Evolutionary conservation across 1,139 yeast genomes (phyloP).

Genomic region (Sugiyamaella paludigena): DNA sequence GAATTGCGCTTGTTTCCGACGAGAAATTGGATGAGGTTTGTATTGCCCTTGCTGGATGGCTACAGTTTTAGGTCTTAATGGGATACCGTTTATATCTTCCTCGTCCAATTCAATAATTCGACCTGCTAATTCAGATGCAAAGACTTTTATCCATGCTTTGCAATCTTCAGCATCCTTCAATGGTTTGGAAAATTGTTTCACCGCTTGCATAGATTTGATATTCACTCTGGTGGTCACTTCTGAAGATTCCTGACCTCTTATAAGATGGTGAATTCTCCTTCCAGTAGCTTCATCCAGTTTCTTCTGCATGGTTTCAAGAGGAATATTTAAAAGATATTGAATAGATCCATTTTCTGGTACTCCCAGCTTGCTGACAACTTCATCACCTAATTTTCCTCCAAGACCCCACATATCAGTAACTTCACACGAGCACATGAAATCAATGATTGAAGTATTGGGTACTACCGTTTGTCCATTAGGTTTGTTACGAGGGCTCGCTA

Average conservation of each 20-base stretch:
- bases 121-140: slow-evolving; percentile 72
- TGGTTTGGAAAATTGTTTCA: slow-evolving; percentile 68
- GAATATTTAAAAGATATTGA: slow-evolving; percentile 26
- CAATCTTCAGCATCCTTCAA: slow-evolving; percentile 58
- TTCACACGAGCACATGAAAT: slow-evolving; percentile 60
- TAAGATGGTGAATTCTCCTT: slow-evolving; percentile 53
- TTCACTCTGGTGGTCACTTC: slow-evolving; percentile 59
- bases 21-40: slow-evolving; percentile 18
- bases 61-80: slow-evolving; percentile 39
- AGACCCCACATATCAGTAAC: slow-evolving; percentile 79
- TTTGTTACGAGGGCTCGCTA: slow-evolving; percentile 83
- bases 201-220: slow-evolving; percentile 84
- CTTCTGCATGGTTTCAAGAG: slow-evolving; percentile 36
- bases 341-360: slow-evolving; percentile 35
- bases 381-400: slow-evolving; percentile 86
- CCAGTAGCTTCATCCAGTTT: slow-evolving; percentile 42
- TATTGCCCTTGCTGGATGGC: slow-evolving; percentile 29
- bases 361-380: slow-evolving; percentile 44
- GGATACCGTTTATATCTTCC: slow-evolving; percentile 25
- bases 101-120: slow-evolving; percentile 76
- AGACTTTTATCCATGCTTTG: slow-evolving; percentile 76
- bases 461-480: slow-evolving; percentile 86
- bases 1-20: slow-evolving; percentile 26
- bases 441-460: slow-evolving; percentile 46
- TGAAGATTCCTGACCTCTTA: slow-evolving; percentile 57